A percentile compares a stretch with the other conserved stretches of the same genome.
Conservation (phyloP, 73 alveolate species). For the Blepharisma japonicum region DNA sequence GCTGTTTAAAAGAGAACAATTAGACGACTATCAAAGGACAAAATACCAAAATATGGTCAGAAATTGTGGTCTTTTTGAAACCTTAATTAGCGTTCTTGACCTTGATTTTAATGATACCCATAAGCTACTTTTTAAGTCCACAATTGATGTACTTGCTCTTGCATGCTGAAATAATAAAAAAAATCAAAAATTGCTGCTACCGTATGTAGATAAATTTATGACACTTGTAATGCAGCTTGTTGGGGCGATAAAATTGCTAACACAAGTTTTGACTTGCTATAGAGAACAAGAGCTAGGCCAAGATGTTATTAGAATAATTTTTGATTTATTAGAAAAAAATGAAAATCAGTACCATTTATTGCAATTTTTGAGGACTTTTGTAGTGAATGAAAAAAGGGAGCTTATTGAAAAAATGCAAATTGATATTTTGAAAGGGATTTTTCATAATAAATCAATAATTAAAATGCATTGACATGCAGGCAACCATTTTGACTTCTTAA, state of each 20-base stretch:
- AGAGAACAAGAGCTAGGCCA: conserved; percentile 1
- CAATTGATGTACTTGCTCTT: not conserved
- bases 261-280: not conserved
- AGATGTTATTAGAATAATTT: not conserved
- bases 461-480: not conserved
- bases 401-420: not conserved
- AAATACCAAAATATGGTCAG: conserved; percentile 9
- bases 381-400: not conserved
- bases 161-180: not conserved
- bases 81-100: not conserved
- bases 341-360: not conserved
- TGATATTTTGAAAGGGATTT: not conserved
- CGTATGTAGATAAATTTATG: not conserved
- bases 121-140: not conserved
- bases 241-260: not conserved
- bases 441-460: not conserved
- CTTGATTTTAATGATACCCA: not conserved
- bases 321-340: not conserved
- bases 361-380: conserved; percentile 24
- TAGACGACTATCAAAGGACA: no score
- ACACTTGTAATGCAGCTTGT: not conserved
- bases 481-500: not conserved
- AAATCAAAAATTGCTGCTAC: not conserved
- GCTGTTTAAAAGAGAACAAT: no score
- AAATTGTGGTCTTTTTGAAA: not conserved